Evolutionary conservation across 73 alveolate genomes (phyloP), one percentile per base, ranked within the genome.

Genomic region (Paramecium pentaurelia): DNA sequence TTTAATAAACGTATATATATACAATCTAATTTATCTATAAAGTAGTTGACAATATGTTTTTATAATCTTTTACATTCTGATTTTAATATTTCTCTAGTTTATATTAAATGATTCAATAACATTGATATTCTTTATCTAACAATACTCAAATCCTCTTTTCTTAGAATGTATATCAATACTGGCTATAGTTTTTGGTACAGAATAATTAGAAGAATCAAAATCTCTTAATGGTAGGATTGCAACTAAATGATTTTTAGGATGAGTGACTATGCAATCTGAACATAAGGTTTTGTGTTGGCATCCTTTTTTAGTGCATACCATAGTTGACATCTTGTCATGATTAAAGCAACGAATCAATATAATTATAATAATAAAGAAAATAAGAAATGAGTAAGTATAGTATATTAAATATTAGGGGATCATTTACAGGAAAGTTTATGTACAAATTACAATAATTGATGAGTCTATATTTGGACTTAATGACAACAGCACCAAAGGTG

Each of bases 231-330:
- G 70, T 16, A 75, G 18, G n/a, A 73, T 73, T 32, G n/a, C 42
- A 34, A 68, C 87, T 36, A 73, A 32, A 1, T 73, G 88, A 75
- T 75, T 75, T 40, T 75, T 75, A 1, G 88, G 27, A 12, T 75
- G 88, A 2, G 88, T 75, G 38, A 75, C 88, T 14, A 75, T 75
- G 37, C 70, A 75, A 73, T 73, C 87, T 11, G 68, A 30, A 75
- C 45, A 75, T 37, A 75, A 37, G 9, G 88, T 36, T 36, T 45
- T 30, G 2, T 75, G 88, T 16, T 14, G 9, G 16, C 88, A 75
- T 37, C 25, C 60, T 75, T 75, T 75, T 4, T 10, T 22, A 8
- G 58, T 75, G 8, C 45, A 75, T 2, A 37, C 70, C 70, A 75
- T 75, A 14, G 88, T n/a, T 12, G 88, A 75, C 32, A 75, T 37